These are phyloP conservation scores for Naganishia vaughanmartiniae DNA, from an alignment of 768 basidiomycete species.

Conservation along the genomic window DNA sequence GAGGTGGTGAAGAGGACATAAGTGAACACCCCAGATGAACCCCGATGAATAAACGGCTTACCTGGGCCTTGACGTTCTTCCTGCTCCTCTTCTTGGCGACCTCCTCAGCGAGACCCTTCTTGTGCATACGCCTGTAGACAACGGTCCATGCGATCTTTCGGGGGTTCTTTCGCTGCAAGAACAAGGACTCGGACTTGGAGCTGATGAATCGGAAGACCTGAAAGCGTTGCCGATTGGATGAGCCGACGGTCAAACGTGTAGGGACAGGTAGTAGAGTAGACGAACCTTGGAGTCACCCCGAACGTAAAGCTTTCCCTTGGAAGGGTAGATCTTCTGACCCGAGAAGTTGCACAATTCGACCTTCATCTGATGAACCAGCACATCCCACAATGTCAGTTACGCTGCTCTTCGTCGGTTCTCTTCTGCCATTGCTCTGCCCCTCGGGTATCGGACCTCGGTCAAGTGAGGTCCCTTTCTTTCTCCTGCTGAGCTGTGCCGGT, in stretches of 20 bases:
- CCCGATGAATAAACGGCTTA: constrained; percentile 33
- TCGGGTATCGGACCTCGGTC: neutral
- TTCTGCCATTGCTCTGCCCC: neutral
- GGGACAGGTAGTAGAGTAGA: constrained; percentile 18
- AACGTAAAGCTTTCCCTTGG: constrained; percentile 92
- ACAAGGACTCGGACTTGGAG: constrained; percentile 93
- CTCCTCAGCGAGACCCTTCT: constrained; percentile 99
- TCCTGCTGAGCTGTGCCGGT: no score
- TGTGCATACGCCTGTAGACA: constrained; percentile 73
- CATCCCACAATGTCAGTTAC: neutral
- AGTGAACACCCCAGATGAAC: neutral
- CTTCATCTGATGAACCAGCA: constrained; percentile 58
- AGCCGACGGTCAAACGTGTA: neutral
- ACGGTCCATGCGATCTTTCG: constrained; percentile 98
- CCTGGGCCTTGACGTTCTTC: constrained; percentile 83
- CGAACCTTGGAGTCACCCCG: constrained; percentile 91
- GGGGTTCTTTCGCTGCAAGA: constrained; percentile 99
- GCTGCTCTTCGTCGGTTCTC: neutral
- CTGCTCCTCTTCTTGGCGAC: constrained; percentile 98
- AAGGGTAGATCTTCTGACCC: constrained; percentile 95
- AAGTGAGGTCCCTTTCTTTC: neutral
- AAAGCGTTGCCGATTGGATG: neutral
- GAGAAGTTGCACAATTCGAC: constrained; percentile 99
- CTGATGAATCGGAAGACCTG: constrained; percentile 93
- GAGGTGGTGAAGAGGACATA: neutral